Conservation (phyloP, 805 yeast genomes). For the Wickerhamiella azymoides region DNA sequence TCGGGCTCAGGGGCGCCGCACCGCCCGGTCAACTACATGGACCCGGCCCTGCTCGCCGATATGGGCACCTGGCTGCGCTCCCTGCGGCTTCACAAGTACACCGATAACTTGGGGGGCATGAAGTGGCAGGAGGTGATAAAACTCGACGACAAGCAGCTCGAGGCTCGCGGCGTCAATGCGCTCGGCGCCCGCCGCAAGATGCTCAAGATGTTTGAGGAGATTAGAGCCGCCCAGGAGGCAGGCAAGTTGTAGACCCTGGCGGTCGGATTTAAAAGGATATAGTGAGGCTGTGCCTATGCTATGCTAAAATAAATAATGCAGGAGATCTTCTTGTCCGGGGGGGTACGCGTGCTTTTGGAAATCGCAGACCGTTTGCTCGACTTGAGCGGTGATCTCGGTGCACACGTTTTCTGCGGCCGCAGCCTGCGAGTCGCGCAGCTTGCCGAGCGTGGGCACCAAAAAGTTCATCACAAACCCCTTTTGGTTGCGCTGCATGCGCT, state of each 20-base stretch:
- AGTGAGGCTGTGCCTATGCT: neutral
- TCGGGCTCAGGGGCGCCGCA: neutral
- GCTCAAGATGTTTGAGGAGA: slow-evolving; percentile 79
- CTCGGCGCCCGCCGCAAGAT: slow-evolving; percentile 92
- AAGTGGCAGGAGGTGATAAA: slow-evolving; percentile 70
- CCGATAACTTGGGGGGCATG: slow-evolving; percentile 61
- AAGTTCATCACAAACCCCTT: neutral
- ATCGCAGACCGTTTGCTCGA: neutral
- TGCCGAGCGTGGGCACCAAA: neutral
- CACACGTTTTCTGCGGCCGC: neutral
- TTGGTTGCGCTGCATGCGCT: slow-evolving; percentile 3
- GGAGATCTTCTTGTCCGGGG: neutral
- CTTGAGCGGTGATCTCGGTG: neutral
- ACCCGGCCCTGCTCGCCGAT: slow-evolving; percentile 37
- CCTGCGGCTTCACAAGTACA: slow-evolving; percentile 83
- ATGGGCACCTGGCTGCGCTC: slow-evolving; percentile 89
- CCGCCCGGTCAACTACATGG: slow-evolving; percentile 26
- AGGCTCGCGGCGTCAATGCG: slow-evolving; percentile 74
- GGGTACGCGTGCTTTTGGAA: neutral
- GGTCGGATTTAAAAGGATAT: neutral
- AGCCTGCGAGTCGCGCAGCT: neutral
- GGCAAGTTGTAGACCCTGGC: slow-evolving; percentile 12
- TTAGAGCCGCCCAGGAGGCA: slow-evolving; percentile 42
- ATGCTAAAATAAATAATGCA: neutral
- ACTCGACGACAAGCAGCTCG: slow-evolving; percentile 54